These are phyloP conservation scores for Phytophthora ramorum DNA, from an alignment of 352 stramenopile species.

Conservation along the genomic window DNA sequence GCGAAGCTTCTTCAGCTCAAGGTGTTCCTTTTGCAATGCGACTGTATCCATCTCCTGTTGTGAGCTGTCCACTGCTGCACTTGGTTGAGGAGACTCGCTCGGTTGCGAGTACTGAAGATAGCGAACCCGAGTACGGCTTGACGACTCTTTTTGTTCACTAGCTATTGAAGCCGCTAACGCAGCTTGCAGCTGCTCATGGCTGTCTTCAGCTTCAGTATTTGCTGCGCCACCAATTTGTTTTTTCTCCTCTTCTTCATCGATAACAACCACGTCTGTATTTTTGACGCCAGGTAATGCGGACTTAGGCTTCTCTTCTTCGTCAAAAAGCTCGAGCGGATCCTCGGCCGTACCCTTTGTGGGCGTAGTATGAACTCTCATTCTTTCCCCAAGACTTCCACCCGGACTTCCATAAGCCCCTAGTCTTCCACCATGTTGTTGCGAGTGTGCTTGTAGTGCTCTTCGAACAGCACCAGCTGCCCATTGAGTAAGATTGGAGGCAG, in stretches of 20 bases:
- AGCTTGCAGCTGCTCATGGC: constrained; percentile 38
- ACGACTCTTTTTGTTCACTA: constrained; percentile 29
- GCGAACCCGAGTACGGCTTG: constrained; percentile 27
- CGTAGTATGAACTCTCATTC: not conserved
- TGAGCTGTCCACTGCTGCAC: constrained; percentile 15
- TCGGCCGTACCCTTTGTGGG: constrained; percentile 15
- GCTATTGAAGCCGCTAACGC: constrained; percentile 45
- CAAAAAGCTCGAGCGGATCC: constrained; percentile 16
- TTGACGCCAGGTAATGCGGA: not conserved
- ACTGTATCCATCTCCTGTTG: constrained; percentile 38
- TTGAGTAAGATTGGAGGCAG: constrained; percentile 89
- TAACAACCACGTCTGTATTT: constrained; percentile 23
- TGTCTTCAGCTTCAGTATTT: constrained; percentile 15
- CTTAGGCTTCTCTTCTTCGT: constrained; percentile 24
- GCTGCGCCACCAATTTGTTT: not conserved
- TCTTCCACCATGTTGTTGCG: constrained; percentile 43
- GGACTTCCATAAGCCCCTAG: constrained; percentile 17
- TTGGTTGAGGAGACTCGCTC: constrained; percentile 9
- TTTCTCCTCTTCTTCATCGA: constrained; percentile 43
- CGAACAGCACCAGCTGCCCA: constrained; percentile 84
- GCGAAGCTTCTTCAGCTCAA: constrained; percentile 78
- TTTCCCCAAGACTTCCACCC: not conserved
- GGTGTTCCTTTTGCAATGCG: constrained; percentile 62
- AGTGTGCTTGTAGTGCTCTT: constrained; percentile 73
- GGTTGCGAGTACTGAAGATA: constrained; percentile 58